phyloP scores from a whole-genome alignment of 2,329 filamentous ascomycete genomes.

The Alternaria novae-zelandiae region DNA sequence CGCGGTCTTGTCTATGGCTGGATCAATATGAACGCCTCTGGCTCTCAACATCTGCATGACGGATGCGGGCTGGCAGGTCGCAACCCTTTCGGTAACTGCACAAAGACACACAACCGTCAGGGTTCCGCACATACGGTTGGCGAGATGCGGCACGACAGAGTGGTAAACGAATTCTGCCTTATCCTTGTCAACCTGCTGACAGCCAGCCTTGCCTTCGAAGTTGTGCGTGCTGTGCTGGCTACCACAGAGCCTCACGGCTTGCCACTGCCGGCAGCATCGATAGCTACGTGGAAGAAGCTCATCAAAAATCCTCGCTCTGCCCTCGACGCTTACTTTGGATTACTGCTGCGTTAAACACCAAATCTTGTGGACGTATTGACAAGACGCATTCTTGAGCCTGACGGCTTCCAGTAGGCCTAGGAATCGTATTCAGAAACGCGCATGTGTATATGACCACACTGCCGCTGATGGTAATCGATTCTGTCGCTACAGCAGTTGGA shows the following conservation, averaged over 20 bases:
- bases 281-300: neutral
- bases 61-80: neutral
- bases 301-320: fast-evolving
- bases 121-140: neutral
- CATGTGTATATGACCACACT: neutral
- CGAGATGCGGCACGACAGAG: neutral
- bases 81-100: neutral
- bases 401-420: neutral
- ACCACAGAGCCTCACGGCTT: neutral
- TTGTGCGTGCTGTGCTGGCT: neutral
- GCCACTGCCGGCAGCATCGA: neutral
- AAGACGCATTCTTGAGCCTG: neutral
- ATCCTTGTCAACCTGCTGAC: neutral
- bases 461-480: too few relatives aligned
- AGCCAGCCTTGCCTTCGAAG: neutral
- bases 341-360: fast-evolving
- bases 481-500: neutral
- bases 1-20: neutral
- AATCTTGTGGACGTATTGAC: too few relatives aligned
- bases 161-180: neutral
- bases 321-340: neutral
- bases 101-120: neutral
- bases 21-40: neutral
- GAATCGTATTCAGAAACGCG: too few relatives aligned
- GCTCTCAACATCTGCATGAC: neutral